Percentiles rank a stretch among this genome's conserved stretches.
phyloP scores from a whole-genome alignment of 2,329 filamentous ascomycete genomes.

The Diaporthe australafricana region DNA sequence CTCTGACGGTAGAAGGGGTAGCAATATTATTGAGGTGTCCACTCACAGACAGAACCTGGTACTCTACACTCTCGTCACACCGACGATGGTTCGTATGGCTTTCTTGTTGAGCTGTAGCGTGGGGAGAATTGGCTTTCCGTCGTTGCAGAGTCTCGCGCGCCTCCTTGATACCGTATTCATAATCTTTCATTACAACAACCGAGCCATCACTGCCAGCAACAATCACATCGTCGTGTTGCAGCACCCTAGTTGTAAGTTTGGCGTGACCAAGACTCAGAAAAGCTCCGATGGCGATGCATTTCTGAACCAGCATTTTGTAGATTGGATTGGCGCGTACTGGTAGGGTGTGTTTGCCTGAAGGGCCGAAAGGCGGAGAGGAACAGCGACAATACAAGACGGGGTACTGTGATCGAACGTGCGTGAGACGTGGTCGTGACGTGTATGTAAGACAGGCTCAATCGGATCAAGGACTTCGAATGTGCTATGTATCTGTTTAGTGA shows the following conservation, averaged over 20 bases:
- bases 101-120: not conserved
- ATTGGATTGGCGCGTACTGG: not conserved
- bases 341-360: not conserved
- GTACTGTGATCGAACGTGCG: not conserved
- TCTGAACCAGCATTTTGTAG: not conserved
- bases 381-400: not conserved
- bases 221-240: constrained; percentile 42
- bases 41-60: constrained; percentile 40
- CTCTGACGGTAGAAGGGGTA: too few relatives aligned
- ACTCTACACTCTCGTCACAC: constrained; percentile 41
- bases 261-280: constrained; percentile 19
- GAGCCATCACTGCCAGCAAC: constrained; percentile 41
- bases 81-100: constrained; percentile 22
- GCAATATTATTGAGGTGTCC: not conserved
- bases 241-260: constrained; percentile 14
- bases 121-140: constrained; percentile 10
- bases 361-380: not conserved
- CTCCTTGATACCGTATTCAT: constrained; percentile 40
- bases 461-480: not conserved
- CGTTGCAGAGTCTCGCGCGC: constrained; percentile 27
- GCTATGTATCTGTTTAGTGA: not conserved
- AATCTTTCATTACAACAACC: constrained; percentile 43
- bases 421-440: not conserved
- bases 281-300: not conserved
- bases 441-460: not conserved